Evolutionary conservation across 108 stramenopile species (phyloP), one percentile per base, ranked within the genome.

Genomic region (Pseudonitzschia multistriata): DNA sequence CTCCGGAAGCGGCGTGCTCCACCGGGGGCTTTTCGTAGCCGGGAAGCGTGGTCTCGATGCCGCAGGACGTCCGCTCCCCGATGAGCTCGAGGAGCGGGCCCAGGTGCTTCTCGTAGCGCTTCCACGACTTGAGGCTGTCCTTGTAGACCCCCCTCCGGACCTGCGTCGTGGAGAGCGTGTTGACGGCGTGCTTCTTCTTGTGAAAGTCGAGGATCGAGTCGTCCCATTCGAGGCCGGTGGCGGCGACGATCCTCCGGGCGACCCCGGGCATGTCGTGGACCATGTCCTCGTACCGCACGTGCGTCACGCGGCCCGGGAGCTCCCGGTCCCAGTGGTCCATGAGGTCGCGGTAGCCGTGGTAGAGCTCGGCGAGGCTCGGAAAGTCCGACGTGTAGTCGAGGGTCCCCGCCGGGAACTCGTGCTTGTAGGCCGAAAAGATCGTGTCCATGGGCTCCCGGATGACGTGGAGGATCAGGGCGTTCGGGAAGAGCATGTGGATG

Each of bases 121-220:
- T 85, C 92, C 92, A 93, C 42, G 83, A 72, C 49, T 90, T 74
- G 19, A 93, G 73, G 81, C 86, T 85, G 68, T 89, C 80, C 55
- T 81, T 85, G 77, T 92, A 95, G 21, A 95, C 68, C 3, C 85
- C 83, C 74, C 86, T 86, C 17, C 88, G 67, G 3, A 95, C 93
- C 77, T 95, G 93, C 8, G 88, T 89, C 48, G 87, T 90, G 17
- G 94, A 96, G 28, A 86, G 62, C 3, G 94, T 96, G 62, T 93
- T 91, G 13, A 93, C 92, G 40, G 85, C 87, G n/a, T 91, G 90
- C 50, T 93, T 92, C 67, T 88, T 89, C 81, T 91, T 89, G 66
- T 93, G 90, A 68, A 93, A 96, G 31, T 89, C 80, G 52, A 93
- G 75, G 8, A 92, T 86, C 25, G 65, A 66, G 7, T 87, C 87